Conservation (phyloP, 495 filamentous ascomycete genomes). For the Gamarada debralockiae region DNA sequence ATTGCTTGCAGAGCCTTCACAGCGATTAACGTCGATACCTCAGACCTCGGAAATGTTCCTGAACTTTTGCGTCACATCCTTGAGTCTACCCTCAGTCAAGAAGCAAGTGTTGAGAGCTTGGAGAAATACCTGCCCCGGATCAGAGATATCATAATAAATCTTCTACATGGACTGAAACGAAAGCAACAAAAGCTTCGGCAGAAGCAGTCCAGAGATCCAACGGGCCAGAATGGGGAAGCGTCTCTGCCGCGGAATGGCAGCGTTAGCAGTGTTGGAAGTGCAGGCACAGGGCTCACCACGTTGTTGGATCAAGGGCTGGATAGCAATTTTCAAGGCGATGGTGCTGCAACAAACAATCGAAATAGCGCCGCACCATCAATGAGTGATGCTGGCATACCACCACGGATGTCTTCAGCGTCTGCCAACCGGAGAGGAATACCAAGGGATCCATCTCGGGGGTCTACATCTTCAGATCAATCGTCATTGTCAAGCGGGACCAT, state of each 20-base stretch:
- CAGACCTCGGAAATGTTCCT: conserved; percentile 90
- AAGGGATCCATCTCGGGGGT: conserved; percentile 43
- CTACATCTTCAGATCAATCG: conserved; percentile 47
- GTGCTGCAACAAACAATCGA: conserved; percentile 3
- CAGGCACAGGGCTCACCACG: conserved; percentile 57
- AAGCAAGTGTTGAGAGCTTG: conserved; percentile 87
- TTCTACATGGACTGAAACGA: conserved; percentile 91
- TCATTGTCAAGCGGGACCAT: conserved; percentile 63
- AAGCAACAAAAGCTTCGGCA: conserved; percentile 91
- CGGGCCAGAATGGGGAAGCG: conserved; percentile 37
- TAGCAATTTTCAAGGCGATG: conserved; percentile 35
- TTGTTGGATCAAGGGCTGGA: conserved; percentile 59
- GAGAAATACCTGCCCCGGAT: conserved; percentile 90
- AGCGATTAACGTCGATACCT: conserved; percentile 91
- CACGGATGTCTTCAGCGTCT: conserved; percentile 21
- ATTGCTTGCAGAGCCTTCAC: conserved; percentile 94
- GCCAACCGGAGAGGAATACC: conserved; percentile 24
- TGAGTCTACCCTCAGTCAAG: conserved; percentile 93
- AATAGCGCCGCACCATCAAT: background rate
- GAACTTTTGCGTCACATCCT: conserved; percentile 86
- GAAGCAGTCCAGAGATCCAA: conserved; percentile 61
- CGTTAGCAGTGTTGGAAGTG: conserved; percentile 59
- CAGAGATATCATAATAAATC: conserved; percentile 95
- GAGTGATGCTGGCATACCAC: conserved; percentile 12
- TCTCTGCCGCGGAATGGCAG: conserved; percentile 56